phyloP scores from a whole-genome alignment of 805 yeast genomes.

The Kregervanrija fluxuum region DNA sequence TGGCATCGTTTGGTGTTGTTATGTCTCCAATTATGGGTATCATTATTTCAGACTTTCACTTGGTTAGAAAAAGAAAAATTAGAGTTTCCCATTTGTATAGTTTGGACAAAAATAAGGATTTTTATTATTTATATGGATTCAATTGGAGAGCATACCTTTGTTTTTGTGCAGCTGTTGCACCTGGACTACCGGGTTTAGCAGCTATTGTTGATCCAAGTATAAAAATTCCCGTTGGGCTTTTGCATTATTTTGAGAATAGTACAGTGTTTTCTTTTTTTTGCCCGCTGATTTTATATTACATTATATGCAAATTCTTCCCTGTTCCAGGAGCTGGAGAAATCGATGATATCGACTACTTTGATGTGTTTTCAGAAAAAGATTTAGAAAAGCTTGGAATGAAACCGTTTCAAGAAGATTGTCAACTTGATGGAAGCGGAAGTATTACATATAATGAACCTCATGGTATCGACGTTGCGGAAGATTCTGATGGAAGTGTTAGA shows the following conservation, averaged over 20 bases:
- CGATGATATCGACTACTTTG: slow-evolving; percentile 29
- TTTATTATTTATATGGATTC: slow-evolving; percentile 54
- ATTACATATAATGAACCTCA: no score
- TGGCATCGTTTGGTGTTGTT: no score
- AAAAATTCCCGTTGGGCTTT: slow-evolving; percentile 32
- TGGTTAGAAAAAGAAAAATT: no score
- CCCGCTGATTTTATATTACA: slow-evolving; percentile 33
- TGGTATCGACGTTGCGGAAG: no score
- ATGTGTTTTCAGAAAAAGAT: slow-evolving; percentile 26
- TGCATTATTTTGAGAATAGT: slow-evolving; percentile 37
- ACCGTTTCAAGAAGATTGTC: slow-evolving; percentile 5
- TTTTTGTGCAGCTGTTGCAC: slow-evolving; percentile 35
- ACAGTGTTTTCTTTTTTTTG: slow-evolving; percentile 35
- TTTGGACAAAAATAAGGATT: slow-evolving; percentile 31
- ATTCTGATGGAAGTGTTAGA: no score
- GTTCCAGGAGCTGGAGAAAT: slow-evolving; percentile 23
- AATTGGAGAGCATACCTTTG: slow-evolving; percentile 61
- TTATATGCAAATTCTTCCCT: slow-evolving; percentile 31
- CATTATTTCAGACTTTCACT: no score
- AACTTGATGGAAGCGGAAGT: no score
- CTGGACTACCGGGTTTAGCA: slow-evolving; percentile 50
- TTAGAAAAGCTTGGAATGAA: slow-evolving; percentile 25
- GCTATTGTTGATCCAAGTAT: slow-evolving; percentile 12
- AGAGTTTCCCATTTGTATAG: slow-evolving; percentile 54
- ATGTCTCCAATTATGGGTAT: no score